phyloP scores from a whole-genome alignment of 1,139 yeast species.

The Arxiozyma slooffiae region DNA sequence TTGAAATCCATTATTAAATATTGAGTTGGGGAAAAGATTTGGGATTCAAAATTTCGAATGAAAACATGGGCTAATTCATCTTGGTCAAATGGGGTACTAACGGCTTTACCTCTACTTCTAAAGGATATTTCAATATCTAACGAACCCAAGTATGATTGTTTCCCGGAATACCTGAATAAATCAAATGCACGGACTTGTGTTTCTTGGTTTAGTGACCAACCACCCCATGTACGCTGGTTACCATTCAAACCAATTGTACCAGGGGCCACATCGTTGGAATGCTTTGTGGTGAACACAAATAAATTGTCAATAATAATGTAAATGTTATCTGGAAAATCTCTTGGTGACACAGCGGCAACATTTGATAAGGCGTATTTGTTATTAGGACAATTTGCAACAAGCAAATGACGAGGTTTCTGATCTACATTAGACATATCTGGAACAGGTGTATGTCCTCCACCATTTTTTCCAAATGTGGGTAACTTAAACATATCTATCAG shows the following conservation, averaged over 20 bases:
- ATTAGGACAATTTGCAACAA: conserved; percentile 55
- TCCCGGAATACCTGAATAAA: conserved; percentile 45
- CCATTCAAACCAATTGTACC: conserved; percentile 81
- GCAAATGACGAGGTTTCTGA: conserved; percentile 25
- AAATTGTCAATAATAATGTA: conserved; percentile 59
- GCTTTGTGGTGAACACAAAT: conserved; percentile 69
- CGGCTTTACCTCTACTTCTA: conserved; percentile 58
- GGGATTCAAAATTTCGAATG: conserved; percentile 56
- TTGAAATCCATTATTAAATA: conserved; percentile 71
- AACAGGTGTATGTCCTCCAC: conserved; percentile 23
- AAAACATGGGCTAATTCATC: conserved; percentile 68
- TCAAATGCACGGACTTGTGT: conserved; percentile 62
- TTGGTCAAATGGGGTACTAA: conserved; percentile 60
- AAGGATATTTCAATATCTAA: conserved; percentile 75
- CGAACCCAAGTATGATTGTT: conserved; percentile 64
- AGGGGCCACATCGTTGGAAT: conserved; percentile 45
- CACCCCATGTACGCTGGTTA: conserved; percentile 85
- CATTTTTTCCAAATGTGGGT: conserved; percentile 30
- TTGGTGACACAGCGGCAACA: conserved; percentile 68
- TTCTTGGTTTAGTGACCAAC: conserved; percentile 67
- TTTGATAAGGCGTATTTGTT: conserved; percentile 60
- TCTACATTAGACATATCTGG: conserved; percentile 28
- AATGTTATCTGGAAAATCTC: conserved; percentile 58
- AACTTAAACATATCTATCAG: conserved; percentile 23
- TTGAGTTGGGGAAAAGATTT: conserved; percentile 83